Evolutionary conservation across 768 basidiomycete genomes (phyloP).

Genomic region (Tephrocybe sp.): DNA sequence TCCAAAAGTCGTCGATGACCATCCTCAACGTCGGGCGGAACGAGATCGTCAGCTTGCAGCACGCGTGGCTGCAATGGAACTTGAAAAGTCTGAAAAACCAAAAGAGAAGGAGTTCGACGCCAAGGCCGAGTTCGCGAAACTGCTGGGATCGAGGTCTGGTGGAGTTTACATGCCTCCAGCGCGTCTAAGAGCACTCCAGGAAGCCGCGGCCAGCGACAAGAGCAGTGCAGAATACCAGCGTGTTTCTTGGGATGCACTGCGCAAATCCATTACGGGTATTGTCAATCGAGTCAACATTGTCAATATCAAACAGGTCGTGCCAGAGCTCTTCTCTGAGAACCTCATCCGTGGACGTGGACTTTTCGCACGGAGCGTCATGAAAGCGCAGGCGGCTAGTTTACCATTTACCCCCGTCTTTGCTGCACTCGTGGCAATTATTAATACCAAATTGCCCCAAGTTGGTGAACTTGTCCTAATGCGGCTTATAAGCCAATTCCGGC

Average conservation of each 20-base stretch:
- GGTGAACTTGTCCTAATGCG: slow-evolving; percentile 89
- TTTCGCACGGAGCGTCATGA: slow-evolving; percentile 94
- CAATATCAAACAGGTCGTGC: slow-evolving; percentile 93
- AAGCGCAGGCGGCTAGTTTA: slow-evolving; percentile 94
- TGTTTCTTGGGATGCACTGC: slow-evolving; percentile 94
- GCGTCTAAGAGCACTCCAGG: slow-evolving; percentile 85
- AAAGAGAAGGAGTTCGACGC: slow-evolving; percentile 57
- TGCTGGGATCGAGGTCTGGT: slow-evolving; percentile 77
- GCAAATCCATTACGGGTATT: slow-evolving; percentile 98
- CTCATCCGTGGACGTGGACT: slow-evolving; percentile 90
- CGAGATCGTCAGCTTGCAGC: slow-evolving; percentile 80
- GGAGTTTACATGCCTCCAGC: slow-evolving; percentile 98
- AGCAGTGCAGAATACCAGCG: slow-evolving; percentile 87
- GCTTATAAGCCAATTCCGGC: slow-evolving; percentile 91
- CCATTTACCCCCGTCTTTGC: slow-evolving; percentile 98
- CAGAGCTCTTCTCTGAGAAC: slow-evolving; percentile 92
- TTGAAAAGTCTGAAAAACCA: slow-evolving; percentile 59
- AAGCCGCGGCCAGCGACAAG: slow-evolving; percentile 80
- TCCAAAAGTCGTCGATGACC: slow-evolving; percentile 59
- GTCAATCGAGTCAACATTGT: slow-evolving; percentile 98
- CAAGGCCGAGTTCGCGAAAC: slow-evolving; percentile 86
- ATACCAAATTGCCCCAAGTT: slow-evolving; percentile 95
- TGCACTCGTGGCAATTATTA: slow-evolving; percentile 90
- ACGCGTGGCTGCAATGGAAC: slow-evolving; percentile 63
- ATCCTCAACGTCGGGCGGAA: slow-evolving; percentile 72